Evolutionary conservation across 495 filamentous ascomycete genomes (phyloP), one percentile per base, ranked within the genome.

Genomic region (Penicillium atrosanguineum): DNA sequence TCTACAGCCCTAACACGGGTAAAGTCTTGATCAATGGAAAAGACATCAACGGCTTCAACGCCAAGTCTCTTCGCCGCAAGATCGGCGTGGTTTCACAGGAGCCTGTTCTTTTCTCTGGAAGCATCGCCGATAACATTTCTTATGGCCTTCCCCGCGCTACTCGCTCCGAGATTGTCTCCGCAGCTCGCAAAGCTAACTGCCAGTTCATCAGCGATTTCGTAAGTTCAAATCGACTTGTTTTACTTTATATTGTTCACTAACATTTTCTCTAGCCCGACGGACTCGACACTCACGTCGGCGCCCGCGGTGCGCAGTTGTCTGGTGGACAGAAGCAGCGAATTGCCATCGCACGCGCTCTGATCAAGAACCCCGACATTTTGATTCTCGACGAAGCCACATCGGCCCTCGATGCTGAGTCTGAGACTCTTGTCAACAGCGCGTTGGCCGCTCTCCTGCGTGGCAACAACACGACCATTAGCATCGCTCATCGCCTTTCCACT

Each of bases 281-380:
- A 7, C 83, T 98, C 9, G 93, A 97, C 60, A 98, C 94, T 4
- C 86, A 87, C 46, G 94, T 96, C 8, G 94, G 94, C 44, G 88
- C 94, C 16, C 84, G 94, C 37, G 94, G 94, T 20, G 90, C 94
- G 3, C 94, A 97, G 68, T 79, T 99, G 7, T 96, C 91, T 7
- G 94, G 94, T 31, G 94, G 94, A 1, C 94, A 98, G 69, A 97
- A 97, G 71, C 95, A 97, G 66, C 88, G 94, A 51, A 97, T 99
- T 62, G 95, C 94, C 21, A 97, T 98, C 70, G 94, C 94, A 0
- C 82, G 94, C 44, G 94, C 94, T 8, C 78, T 98, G 19, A 86
- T 98, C 61, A 97, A 97, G 72, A 84, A 96, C 46, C 94, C 94
- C 0, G 95, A 98, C 68, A 97, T 98, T 63, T 68, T 98, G 49